A percentile compares a stretch with the other conserved stretches of the same genome.
phyloP scores from a whole-genome alignment of 2,329 filamentous ascomycete species.

The Hypoxylon sp. region DNA sequence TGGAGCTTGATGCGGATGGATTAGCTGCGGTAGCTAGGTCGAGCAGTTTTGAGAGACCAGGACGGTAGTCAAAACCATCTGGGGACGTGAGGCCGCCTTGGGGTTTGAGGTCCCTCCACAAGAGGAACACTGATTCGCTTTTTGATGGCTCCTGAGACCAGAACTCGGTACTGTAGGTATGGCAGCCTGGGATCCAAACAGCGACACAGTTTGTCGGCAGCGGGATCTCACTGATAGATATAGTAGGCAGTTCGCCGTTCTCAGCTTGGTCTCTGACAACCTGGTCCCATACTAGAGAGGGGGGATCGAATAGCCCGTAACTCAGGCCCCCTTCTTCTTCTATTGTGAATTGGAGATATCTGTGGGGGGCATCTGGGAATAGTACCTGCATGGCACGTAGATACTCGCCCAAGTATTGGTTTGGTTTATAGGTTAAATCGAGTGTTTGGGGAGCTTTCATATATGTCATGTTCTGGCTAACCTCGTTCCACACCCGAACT shows the following conservation, averaged over 20 bases:
- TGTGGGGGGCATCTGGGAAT: constrained; percentile 12
- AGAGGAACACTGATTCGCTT: not conserved
- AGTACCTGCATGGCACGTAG: constrained; percentile 39
- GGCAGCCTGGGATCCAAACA: constrained; percentile 33
- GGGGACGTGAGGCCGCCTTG: not conserved
- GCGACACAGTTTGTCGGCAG: constrained; percentile 19
- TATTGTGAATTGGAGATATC: constrained; percentile 16
- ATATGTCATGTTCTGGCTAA: constrained; percentile 38
- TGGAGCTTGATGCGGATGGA: not conserved
- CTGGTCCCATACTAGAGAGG: constrained; percentile 25
- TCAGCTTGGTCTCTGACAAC: constrained; percentile 3
- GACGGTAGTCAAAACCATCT: not conserved
- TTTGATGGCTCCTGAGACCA: not conserved
- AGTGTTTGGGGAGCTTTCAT: constrained; percentile 45
- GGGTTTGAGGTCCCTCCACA: constrained; percentile 18
- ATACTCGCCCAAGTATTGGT: constrained; percentile 47
- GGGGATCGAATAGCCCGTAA: constrained; percentile 40
- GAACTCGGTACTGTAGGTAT: constrained; percentile 19
- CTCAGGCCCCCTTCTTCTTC: not conserved
- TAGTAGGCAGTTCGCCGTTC: not conserved
- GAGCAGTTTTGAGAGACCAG: constrained; percentile 26
- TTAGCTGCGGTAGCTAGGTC: not conserved
- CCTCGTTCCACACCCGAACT: constrained; percentile 37
- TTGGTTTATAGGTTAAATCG: constrained; percentile 23
- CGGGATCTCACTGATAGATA: constrained; percentile 15